Percentiles rank a stretch among this genome's conserved stretches.
These are phyloP conservation scores for Kodamaea restingae DNA, from an alignment of 805 yeast genomes.

Conservation along the genomic window DNA sequence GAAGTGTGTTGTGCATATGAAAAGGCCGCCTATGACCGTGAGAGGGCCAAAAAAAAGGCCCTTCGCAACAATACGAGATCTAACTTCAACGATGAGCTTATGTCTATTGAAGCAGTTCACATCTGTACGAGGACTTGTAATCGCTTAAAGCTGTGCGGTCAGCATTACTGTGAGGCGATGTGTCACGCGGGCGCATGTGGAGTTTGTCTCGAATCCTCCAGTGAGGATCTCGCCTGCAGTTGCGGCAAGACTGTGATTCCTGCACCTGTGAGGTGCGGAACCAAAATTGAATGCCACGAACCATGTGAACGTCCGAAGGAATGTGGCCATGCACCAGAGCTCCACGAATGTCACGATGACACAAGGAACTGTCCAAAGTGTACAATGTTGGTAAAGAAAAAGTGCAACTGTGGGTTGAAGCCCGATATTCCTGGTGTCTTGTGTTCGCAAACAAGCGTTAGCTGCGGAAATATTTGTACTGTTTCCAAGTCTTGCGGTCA, in stretches of 20 bases:
- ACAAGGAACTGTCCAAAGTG: conserved; percentile 70
- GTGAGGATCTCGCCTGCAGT: conserved; percentile 71
- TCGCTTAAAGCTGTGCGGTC: conserved; percentile 54
- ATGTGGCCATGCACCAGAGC: conserved; percentile 72
- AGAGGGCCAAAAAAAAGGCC: conserved; percentile 49
- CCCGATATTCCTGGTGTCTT: conserved; percentile 53
- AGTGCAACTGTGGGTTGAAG: conserved; percentile 59
- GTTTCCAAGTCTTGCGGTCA: conserved; percentile 38
- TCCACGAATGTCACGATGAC: conserved; percentile 74
- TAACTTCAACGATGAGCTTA: conserved; percentile 45
- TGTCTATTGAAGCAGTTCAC: conserved; percentile 67
- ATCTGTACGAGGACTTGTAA: conserved; percentile 68
- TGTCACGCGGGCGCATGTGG: conserved; percentile 81
- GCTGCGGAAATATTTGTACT: conserved; percentile 49
- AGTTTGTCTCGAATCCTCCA: conserved; percentile 76
- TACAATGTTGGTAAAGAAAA: conserved; percentile 51
- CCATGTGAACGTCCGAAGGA: conserved; percentile 55
- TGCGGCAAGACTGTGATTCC: conserved; percentile 75
- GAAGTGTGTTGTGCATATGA: conserved; percentile 69
- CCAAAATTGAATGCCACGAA: conserved; percentile 55
- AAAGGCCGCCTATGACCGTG: conserved; percentile 52
- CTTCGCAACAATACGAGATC: conserved; percentile 42
- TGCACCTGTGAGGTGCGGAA: conserved; percentile 87
- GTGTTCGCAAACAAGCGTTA: conserved; percentile 64
- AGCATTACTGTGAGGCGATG: conserved; percentile 61